These are phyloP conservation scores for Myxozyma neglecta DNA, from an alignment of 805 yeast genomes.

Conservation along the genomic window DNA sequence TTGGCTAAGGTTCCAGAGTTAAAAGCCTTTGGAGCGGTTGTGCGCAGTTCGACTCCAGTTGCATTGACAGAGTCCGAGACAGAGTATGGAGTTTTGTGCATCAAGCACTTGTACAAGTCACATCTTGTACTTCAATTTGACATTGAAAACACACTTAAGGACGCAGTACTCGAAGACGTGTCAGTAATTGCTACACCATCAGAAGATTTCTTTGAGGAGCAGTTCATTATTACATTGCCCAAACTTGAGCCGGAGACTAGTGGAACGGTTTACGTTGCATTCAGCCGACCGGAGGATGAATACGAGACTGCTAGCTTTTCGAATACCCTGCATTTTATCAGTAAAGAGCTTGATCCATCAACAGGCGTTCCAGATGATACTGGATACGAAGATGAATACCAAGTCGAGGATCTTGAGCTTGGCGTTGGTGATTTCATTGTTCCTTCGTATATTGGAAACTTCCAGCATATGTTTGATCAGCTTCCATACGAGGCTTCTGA, in stretches of 20 bases:
- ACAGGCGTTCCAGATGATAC: slow-evolving; percentile 67
- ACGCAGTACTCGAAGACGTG: slow-evolving; percentile 73
- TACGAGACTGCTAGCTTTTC: slow-evolving; percentile 51
- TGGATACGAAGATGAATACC: slow-evolving; percentile 92
- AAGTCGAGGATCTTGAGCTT: slow-evolving; percentile 74
- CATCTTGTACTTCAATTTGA: slow-evolving; percentile 78
- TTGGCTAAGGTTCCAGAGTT: slow-evolving; percentile 72
- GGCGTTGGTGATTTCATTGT: slow-evolving; percentile 77
- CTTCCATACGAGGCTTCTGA: slow-evolving; percentile 58
- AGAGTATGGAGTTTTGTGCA: slow-evolving; percentile 82
- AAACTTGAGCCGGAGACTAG: slow-evolving; percentile 67
- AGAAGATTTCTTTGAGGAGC: slow-evolving; percentile 53
- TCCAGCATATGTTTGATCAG: slow-evolving; percentile 72
- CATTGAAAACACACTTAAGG: slow-evolving; percentile 79
- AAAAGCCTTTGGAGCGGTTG: slow-evolving; percentile 66
- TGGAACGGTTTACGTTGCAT: slow-evolving; percentile 78
- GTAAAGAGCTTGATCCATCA: slow-evolving; percentile 75
- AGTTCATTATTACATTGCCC: slow-evolving; percentile 71
- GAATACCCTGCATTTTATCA: slow-evolving; percentile 68
- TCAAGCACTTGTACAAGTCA: slow-evolving; percentile 77
- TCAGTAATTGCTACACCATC: slow-evolving; percentile 51
- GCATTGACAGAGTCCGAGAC: slow-evolving; percentile 88
- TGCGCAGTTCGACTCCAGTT: slow-evolving; percentile 64
- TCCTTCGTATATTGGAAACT: slow-evolving; percentile 77
- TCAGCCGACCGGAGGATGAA: slow-evolving; percentile 54